A percentile compares a stretch with the other conserved stretches of the same genome.
These are phyloP conservation scores for Scopulariopsis brevicaulis DNA, from an alignment of 2,329 filamentous ascomycete species.

Conservation along the genomic window DNA sequence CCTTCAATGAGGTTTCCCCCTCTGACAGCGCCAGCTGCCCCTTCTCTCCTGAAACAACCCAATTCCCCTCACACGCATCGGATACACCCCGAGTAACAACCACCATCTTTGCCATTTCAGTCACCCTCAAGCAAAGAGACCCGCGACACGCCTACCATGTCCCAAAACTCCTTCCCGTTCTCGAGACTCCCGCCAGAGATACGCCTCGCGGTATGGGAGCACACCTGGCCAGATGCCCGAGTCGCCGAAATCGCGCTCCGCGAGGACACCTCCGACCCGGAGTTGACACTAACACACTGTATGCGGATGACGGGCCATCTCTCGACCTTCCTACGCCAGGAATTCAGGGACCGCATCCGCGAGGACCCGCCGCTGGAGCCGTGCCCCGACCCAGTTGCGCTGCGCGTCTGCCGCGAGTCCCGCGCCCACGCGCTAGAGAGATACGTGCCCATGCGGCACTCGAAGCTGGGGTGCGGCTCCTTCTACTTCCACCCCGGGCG, in stretches of 20 bases:
- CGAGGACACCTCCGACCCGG: too few relatives aligned
- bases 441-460: not conserved
- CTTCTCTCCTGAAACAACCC: too few relatives aligned
- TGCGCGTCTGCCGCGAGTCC: not conserved
- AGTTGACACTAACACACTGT: not conserved
- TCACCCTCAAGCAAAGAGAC: too few relatives aligned
- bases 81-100: too few relatives aligned
- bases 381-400: not conserved
- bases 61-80: too few relatives aligned
- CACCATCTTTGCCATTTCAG: too few relatives aligned
- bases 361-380: not conserved
- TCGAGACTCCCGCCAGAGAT: not conserved
- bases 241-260: not conserved
- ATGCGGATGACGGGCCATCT: not conserved
- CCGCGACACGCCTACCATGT: not conserved
- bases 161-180: not conserved
- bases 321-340: not conserved
- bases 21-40: too few relatives aligned
- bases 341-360: not conserved
- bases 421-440: not conserved
- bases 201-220: not conserved
- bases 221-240: not conserved
- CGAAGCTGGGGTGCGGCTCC: not conserved
- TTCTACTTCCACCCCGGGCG: not conserved
- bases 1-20: too few relatives aligned